These are phyloP conservation scores for Chlorella sp. DNA, from an alignment of 139 green algal genomes.

Conservation along the genomic window DNA sequence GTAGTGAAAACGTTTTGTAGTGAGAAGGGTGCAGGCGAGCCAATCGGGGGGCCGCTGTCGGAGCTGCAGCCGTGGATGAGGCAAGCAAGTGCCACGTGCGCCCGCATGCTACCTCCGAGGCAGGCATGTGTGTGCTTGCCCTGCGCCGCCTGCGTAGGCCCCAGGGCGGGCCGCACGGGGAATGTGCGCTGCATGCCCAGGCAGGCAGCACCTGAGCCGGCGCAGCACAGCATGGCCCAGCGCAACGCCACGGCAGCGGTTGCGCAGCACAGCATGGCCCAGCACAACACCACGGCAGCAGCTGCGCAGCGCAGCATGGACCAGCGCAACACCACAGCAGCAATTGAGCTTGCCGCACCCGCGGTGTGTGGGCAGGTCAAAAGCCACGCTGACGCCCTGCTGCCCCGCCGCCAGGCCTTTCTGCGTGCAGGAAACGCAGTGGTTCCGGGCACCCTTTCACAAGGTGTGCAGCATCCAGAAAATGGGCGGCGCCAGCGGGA, in stretches of 20 bases:
- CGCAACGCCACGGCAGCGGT: background rate
- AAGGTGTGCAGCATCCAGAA: no score
- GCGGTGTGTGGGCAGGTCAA: conserved; percentile 77
- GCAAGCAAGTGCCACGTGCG: background rate
- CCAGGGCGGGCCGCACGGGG: no score
- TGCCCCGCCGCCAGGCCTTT: conserved; percentile 65
- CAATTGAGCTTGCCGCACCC: no score
- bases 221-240: background rate
- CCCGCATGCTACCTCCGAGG: no score
- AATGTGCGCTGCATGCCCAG: no score
- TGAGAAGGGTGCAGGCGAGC: background rate
- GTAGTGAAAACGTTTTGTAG: no score
- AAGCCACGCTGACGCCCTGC: conserved; percentile 74
- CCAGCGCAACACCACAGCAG: background rate
- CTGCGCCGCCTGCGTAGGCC: no score
- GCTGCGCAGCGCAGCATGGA: background rate
- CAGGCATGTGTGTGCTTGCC: no score
- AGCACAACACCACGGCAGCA: no score
- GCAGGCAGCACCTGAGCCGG: no score
- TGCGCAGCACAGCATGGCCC: background rate
- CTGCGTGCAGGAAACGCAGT: conserved; percentile 14
- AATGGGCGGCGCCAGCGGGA: no score
- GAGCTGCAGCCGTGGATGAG: conserved; percentile 38
- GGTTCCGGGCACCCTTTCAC: no score
- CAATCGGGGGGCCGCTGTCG: conserved; percentile 66